Evolutionary conservation across 176 grass and related monocot genomes (phyloP).

Genomic region (Avena insularis): DNA sequence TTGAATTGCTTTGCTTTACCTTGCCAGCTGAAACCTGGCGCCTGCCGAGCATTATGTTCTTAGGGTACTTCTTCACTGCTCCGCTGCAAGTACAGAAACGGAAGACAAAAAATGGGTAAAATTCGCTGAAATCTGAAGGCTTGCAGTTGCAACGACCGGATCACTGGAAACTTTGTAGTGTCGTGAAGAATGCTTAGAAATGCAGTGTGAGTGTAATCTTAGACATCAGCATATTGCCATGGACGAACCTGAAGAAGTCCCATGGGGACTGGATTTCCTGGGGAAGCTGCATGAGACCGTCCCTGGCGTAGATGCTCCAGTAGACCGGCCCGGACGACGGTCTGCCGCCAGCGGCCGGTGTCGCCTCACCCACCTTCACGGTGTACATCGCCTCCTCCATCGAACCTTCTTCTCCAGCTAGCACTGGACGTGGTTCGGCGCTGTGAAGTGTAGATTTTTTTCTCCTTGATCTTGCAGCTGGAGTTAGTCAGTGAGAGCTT

Average conservation of each 20-base stretch:
- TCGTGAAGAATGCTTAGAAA: background rate
- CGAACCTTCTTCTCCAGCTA: constrained; percentile 23
- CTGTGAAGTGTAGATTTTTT: constrained; percentile 37
- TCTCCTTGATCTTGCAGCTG: background rate
- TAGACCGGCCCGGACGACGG: constrained; percentile 75
- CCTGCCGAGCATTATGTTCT: constrained; percentile 83
- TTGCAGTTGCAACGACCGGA: background rate
- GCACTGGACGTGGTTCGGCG: background rate
- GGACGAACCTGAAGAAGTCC: constrained; percentile 86
- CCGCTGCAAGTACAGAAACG: constrained; percentile 49
- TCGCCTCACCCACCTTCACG: constrained; percentile 76
- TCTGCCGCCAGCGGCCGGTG: constrained; percentile 51
- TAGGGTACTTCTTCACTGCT: constrained; percentile 68
- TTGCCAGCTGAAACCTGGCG: constrained; percentile 73
- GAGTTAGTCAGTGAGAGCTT: background rate
- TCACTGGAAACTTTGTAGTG: background rate
- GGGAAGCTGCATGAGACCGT: constrained; percentile 72
- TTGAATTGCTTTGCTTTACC: constrained; percentile 35
- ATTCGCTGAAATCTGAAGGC: constrained; percentile 6
- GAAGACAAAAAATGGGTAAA: background rate
- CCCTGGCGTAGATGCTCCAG: constrained; percentile 77
- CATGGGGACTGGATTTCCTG: constrained; percentile 75
- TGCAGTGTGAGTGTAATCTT: background rate
- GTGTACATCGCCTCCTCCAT: constrained; percentile 67
- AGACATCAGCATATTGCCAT: background rate